A percentile compares a stretch with the other conserved stretches of the same genome.
phyloP scores from a whole-genome alignment of 805 yeast species.

The Ascoidea rubescens region DNA sequence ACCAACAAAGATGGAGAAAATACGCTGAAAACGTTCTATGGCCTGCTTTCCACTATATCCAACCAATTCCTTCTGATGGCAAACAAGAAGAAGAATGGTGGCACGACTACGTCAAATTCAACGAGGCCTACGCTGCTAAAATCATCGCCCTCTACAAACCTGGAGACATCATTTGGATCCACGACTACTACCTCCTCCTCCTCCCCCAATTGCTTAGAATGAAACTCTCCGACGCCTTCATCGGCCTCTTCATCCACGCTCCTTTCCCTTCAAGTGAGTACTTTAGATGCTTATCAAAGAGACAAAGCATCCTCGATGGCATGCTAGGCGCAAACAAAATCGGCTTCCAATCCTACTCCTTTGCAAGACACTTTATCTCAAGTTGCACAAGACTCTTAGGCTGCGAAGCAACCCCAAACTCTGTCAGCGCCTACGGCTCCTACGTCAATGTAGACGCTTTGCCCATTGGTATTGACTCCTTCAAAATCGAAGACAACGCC shows the following conservation, averaged over 20 bases:
- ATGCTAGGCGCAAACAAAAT: slow-evolving; percentile 77
- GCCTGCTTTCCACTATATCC: slow-evolving; percentile 92
- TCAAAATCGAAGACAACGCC: slow-evolving; percentile 47
- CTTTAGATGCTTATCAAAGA: slow-evolving; percentile 83
- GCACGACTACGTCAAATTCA: slow-evolving; percentile 79
- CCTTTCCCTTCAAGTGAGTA: slow-evolving; percentile 95
- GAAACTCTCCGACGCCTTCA: slow-evolving; percentile 65
- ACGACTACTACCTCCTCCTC: slow-evolving; percentile 82
- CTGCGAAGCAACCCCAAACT: slow-evolving; percentile 46
- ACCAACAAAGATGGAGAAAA: slow-evolving; percentile 73
- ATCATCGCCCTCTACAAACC: slow-evolving; percentile 61
- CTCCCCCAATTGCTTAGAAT: slow-evolving; percentile 77
- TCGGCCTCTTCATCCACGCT: slow-evolving; percentile 86
- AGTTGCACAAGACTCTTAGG: slow-evolving; percentile 84
- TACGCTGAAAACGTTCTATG: slow-evolving; percentile 86
- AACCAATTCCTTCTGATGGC: slow-evolving; percentile 59
- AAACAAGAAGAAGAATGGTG: slow-evolving; percentile 66
- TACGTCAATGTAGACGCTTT: slow-evolving; percentile 58
- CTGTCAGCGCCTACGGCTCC: slow-evolving; percentile 63
- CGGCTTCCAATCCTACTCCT: slow-evolving; percentile 76
- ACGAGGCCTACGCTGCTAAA: slow-evolving; percentile 78
- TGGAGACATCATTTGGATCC: slow-evolving; percentile 91
- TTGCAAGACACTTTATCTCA: slow-evolving; percentile 81
- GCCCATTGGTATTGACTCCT: slow-evolving; percentile 85
- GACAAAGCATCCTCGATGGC: slow-evolving; percentile 65